Base-by-base conservation (phyloP, 257 asterid genomes). In the Solanum acaule region DNA sequence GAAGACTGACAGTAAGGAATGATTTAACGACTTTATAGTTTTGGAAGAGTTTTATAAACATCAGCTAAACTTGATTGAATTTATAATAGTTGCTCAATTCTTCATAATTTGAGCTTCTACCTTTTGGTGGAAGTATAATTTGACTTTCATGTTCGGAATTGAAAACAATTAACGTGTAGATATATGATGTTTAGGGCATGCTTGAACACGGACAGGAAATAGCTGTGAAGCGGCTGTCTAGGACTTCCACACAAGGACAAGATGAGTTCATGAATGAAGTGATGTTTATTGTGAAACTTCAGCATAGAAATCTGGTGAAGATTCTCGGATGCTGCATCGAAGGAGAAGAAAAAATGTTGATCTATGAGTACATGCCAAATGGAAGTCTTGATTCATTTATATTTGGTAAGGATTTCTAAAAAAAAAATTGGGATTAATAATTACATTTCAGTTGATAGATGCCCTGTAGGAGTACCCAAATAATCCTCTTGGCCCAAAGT, bases 241-340 rank as follows among this genome's bases (percentile, higher is more conserved):
- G 59, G 88, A 78, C 89, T 70, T 91, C 93, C 3, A 72, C 25
- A 8, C 93, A 91, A 88, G 93, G 93, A 42, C 84, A 65, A 12
- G 91, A 87, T 1, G 91, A 91, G 90, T 91, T 90, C 89, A 91
- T 40, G 91, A 91, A 88, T 68, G 93, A 91, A 85, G 91, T 90
- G n/a, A 34, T 65, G 29, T 91, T 82, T 68, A 91, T 91, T 12
- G 93, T 91, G 11, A 88, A 91, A 85, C 92, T 89, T 52, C 93
- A 91, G 86, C 93, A 91, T 38, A 88, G 93, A 61, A 91, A 91
- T 87, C 88, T 91, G 29, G 93, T 91, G 87, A 89, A 90, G 90
- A 91, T 91, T 86, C 84, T 89, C 0, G 93, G 91, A 82, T 91
- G 89, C 35, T 91, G 93, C 88, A 86, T 91, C 65, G 75, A 91